Evolutionary conservation across 1,139 yeast genomes (phyloP).

Genomic region (Lodderomyces parapsilosis): DNA sequence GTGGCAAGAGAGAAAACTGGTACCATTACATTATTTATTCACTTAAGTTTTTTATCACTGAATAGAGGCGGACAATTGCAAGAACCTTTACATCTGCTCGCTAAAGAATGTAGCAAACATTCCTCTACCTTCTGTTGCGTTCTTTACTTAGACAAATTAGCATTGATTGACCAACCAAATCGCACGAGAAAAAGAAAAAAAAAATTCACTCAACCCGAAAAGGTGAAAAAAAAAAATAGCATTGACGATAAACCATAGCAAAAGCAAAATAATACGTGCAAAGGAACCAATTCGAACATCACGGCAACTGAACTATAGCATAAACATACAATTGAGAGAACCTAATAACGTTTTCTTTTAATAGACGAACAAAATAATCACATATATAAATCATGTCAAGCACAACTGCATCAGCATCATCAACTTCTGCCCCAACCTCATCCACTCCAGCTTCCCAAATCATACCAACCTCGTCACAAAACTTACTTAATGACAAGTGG

Average conservation of each 20-base stretch:
- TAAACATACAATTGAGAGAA: background rate
- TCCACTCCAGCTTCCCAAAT: constrained; percentile 24
- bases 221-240: background rate
- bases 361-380: background rate
- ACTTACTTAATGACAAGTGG: constrained; percentile 86
- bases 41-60: too few species aligned
- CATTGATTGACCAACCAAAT: constrained; percentile 7
- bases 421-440: constrained; percentile 15
- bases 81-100: too few species aligned
- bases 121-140: background rate
- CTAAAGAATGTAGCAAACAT: too few species aligned
- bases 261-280: background rate
- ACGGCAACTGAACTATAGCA: background rate
- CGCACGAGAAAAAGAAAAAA: constrained; percentile 1
- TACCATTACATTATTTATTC: too few species aligned
- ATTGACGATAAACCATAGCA: background rate
- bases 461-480: constrained; percentile 55
- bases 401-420: constrained; percentile 2
- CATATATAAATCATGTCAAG: constrained; percentile 18
- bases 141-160: background rate
- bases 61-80: too few species aligned
- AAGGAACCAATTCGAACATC: background rate
- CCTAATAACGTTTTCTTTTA: background rate
- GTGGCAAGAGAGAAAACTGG: too few species aligned
- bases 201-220: background rate